These are phyloP conservation scores for Stachybotrys elegans DNA, from an alignment of 2,329 filamentous ascomycete species.

Conservation along the genomic window DNA sequence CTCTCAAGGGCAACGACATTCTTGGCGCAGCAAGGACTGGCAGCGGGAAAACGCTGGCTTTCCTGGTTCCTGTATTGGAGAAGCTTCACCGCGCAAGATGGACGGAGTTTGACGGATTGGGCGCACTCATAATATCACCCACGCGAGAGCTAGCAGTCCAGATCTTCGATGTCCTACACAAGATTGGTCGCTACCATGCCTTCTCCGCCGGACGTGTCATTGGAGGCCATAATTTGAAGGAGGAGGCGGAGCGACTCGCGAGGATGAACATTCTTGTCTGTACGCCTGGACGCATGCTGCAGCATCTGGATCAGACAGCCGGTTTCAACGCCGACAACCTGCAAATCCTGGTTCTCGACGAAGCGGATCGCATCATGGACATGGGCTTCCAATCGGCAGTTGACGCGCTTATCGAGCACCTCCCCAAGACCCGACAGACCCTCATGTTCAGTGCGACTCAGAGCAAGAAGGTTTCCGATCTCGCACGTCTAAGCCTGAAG, in stretches of 20 bases:
- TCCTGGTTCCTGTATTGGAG: conserved; percentile 86
- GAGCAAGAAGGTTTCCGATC: conserved; percentile 87
- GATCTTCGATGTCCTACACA: conserved; percentile 90
- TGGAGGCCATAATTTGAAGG: conserved; percentile 83
- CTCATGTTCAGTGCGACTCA: conserved; percentile 95
- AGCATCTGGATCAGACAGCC: conserved; percentile 92
- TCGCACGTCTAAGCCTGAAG: conserved; percentile 80
- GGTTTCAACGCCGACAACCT: conserved; percentile 85
- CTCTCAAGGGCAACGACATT: conserved; percentile 80
- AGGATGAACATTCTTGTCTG: conserved; percentile 98
- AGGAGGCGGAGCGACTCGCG: conserved; percentile 76
- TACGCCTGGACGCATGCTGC: conserved; percentile 89
- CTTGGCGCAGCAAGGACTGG: conserved; percentile 94
- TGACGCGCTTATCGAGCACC: conserved; percentile 87
- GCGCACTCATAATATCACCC: conserved; percentile 87
- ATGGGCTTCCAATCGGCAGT: conserved; percentile 92
- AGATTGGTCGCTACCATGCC: conserved; percentile 80
- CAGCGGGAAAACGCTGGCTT: conserved; percentile 91
- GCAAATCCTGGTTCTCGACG: conserved; percentile 89
- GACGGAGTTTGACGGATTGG: conserved; percentile 86
- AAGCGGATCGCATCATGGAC: conserved; percentile 94
- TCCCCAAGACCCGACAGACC: conserved; percentile 82
- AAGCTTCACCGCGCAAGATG: conserved; percentile 86
- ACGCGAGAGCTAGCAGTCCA: conserved; percentile 94
- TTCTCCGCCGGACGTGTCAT: conserved; percentile 94